These are phyloP conservation scores for Gracilaria gracilis DNA, from an alignment of 23 red algal species.

Conservation along the genomic window DNA sequence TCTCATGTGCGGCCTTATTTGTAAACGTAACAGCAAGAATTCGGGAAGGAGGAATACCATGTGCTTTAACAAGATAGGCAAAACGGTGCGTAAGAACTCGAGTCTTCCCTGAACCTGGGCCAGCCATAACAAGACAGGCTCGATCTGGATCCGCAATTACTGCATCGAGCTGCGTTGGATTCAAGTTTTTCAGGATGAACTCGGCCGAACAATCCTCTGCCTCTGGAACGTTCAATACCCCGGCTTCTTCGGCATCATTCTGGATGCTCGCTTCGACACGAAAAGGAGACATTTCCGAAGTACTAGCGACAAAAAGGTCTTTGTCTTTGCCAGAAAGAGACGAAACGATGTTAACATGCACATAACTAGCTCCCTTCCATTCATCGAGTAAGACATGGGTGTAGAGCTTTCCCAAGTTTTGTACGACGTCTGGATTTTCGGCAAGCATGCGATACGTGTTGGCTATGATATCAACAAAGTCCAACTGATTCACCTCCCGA, in stretches of 20 bases:
- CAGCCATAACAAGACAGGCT: slow-evolving; percentile 82
- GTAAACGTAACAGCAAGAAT: slow-evolving; percentile 93
- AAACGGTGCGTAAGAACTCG: slow-evolving; percentile 78
- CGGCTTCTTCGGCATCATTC: neutral
- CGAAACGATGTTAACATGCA: slow-evolving; percentile 10
- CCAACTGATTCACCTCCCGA: slow-evolving; percentile 12
- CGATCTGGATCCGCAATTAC: slow-evolving; percentile 55
- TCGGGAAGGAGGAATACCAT: slow-evolving; percentile 20
- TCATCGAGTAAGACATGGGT: slow-evolving; percentile 23
- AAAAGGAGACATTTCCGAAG: slow-evolving; percentile 3
- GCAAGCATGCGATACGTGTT: neutral
- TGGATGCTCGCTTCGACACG: neutral
- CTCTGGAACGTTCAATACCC: too few relatives aligned
- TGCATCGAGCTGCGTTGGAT: slow-evolving; percentile 55
- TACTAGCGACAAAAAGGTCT: neutral
- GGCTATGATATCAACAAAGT: slow-evolving; percentile 10
- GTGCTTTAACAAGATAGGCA: slow-evolving; percentile 67
- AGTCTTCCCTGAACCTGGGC: slow-evolving; percentile 90
- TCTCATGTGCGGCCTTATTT: slow-evolving; percentile 89
- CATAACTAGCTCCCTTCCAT: neutral
- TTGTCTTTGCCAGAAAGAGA: neutral
- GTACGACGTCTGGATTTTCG: neutral
- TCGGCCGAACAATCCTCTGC: neutral
- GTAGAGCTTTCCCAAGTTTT: neutral
- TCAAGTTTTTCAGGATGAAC: slow-evolving; percentile 53